These are phyloP conservation scores for Colletotrichum godetiae DNA, from an alignment of 2,329 filamentous ascomycete species.

Conservation along the genomic window DNA sequence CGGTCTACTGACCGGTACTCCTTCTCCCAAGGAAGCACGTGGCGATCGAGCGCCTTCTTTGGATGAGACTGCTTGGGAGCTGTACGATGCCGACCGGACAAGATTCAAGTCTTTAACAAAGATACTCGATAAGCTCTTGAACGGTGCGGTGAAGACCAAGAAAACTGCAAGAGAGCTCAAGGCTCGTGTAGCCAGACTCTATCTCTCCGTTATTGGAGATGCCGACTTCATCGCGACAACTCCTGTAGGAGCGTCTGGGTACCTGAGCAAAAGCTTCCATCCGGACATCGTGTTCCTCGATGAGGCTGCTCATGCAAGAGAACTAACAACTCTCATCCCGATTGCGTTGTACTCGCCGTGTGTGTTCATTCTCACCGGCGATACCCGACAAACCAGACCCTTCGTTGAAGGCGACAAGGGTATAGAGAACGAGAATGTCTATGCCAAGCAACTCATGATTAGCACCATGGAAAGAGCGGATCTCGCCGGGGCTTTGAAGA, in stretches of 20 bases:
- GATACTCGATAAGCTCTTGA: conserved; percentile 46
- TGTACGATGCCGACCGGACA: conserved; percentile 47
- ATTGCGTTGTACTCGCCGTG: conserved; percentile 55
- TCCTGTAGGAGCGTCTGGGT: conserved; percentile 51
- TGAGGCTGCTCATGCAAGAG: conserved; percentile 65
- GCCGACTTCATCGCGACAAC: conserved; percentile 60
- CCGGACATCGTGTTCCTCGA: conserved; percentile 90
- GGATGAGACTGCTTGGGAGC: conserved; percentile 56
- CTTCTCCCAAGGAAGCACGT: background rate
- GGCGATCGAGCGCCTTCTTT: conserved; percentile 45
- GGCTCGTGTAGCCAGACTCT: conserved; percentile 47
- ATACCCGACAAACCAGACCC: conserved; percentile 56
- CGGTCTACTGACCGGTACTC: background rate
- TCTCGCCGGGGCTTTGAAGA: conserved; percentile 44
- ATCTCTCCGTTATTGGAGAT: conserved; percentile 49
- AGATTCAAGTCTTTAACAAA: conserved; percentile 48
- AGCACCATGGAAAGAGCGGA: conserved; percentile 54
- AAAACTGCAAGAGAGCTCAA: conserved; percentile 39
- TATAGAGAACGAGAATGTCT: conserved; percentile 2
- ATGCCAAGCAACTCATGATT: conserved; percentile 37
- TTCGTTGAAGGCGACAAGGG: conserved; percentile 47
- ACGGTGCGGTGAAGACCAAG: conserved; percentile 35
- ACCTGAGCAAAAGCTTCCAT: conserved; percentile 67
- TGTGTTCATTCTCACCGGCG: conserved; percentile 59
- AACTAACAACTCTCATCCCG: conserved; percentile 57